phyloP scores from a whole-genome alignment of 2,329 filamentous ascomycete species.

The Zopfia rhizophila region DNA sequence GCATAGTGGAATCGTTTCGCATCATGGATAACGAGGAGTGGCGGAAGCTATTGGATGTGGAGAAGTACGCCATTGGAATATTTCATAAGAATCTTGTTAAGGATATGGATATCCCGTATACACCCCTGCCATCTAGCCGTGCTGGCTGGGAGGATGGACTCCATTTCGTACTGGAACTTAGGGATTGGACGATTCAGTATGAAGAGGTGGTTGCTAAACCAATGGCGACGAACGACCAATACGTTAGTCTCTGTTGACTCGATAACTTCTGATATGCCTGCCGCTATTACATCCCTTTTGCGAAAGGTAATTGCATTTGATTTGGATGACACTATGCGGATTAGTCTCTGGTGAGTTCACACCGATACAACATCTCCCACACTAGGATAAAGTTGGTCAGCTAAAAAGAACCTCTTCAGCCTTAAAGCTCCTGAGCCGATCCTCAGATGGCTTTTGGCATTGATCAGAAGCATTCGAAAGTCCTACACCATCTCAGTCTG shows the following conservation, averaged over 20 bases:
- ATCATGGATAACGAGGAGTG: slow-evolving; percentile 32
- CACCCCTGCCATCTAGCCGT: slow-evolving; percentile 29
- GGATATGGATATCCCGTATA: slow-evolving; percentile 40
- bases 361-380: no score
- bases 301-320: slow-evolving; percentile 15
- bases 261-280: slow-evolving; percentile 9
- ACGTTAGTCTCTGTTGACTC: slow-evolving; percentile 22
- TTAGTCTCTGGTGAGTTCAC: slow-evolving; percentile 10
- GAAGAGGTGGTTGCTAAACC: slow-evolving; percentile 33
- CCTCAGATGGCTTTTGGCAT: no score
- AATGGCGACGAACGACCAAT: slow-evolving; percentile 41
- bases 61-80: slow-evolving; percentile 37
- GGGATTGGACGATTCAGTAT: slow-evolving; percentile 33
- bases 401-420: not conserved
- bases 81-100: slow-evolving; percentile 39
- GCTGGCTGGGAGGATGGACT: slow-evolving; percentile 36
- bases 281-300: slow-evolving; percentile 7
- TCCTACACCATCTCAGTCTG: no score
- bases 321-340: slow-evolving; percentile 19
- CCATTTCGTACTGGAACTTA: slow-evolving; percentile 36
- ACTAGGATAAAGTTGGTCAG: no score
- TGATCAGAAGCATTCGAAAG: no score
- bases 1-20: slow-evolving; percentile 27
- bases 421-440: slow-evolving; percentile 12
- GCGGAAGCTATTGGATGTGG: slow-evolving; percentile 35